These are phyloP conservation scores for Didymella pomorum DNA, from an alignment of 2,329 filamentous ascomycete genomes.

Conservation along the genomic window DNA sequence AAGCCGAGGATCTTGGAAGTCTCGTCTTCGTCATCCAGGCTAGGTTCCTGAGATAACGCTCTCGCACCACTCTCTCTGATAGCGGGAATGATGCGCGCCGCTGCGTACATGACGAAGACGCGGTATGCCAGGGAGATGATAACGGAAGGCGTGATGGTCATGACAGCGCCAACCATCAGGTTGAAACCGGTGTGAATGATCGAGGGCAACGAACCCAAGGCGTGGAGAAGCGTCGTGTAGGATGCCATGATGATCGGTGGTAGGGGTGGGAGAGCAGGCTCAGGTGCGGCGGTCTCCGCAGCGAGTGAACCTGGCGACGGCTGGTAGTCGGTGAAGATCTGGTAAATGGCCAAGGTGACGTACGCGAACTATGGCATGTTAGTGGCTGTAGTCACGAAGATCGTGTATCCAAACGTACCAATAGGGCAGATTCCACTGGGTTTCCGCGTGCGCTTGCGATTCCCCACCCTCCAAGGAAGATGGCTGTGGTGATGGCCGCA, in stretches of 20 bases:
- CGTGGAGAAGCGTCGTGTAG: conserved; percentile 87
- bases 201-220: conserved; percentile 81
- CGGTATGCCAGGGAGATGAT: conserved; percentile 95
- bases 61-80: conserved; percentile 85
- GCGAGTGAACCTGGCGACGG: conserved; percentile 71
- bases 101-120: conserved; percentile 93
- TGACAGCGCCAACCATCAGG: conserved; percentile 88
- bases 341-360: conserved; percentile 97
- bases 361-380: conserved; percentile 74
- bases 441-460: conserved; percentile 94
- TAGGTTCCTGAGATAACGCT: conserved; percentile 83
- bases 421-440: conserved; percentile 89
- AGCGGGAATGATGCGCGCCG: conserved; percentile 93
- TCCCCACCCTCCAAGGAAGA: conserved; percentile 92
- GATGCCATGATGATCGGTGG: conserved; percentile 98
- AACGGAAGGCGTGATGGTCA: conserved; percentile 94
- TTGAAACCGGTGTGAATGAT: conserved; percentile 84
- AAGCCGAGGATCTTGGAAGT: conserved; percentile 82
- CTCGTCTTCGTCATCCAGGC: conserved; percentile 83
- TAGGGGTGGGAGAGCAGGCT: conserved; percentile 93
- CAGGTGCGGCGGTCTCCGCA: conserved; percentile 59
- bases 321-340: conserved; percentile 98
- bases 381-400: conserved; percentile 4
- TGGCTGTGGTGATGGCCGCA: conserved; percentile 87
- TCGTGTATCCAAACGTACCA: conserved; percentile 55